These are phyloP conservation scores for Talaromyces sp. DNA, from an alignment of 2,329 filamentous ascomycete genomes.

Conservation along the genomic window DNA sequence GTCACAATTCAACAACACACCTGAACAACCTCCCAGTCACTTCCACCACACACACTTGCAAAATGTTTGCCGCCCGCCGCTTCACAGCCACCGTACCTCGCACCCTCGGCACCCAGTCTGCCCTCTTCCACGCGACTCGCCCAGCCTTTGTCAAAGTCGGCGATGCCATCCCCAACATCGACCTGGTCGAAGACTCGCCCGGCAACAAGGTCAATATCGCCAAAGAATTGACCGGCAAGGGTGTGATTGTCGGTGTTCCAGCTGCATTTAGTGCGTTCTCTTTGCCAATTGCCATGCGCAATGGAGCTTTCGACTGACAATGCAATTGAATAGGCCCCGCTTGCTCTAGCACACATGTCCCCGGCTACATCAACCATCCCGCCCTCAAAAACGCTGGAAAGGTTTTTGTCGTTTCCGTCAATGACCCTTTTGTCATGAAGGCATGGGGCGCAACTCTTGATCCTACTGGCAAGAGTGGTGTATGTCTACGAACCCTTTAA, in stretches of 20 bases:
- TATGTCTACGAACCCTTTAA: slow-evolving; percentile 47
- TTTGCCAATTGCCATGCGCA: background rate
- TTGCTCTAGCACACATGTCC: slow-evolving; percentile 71
- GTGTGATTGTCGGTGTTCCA: slow-evolving; percentile 80
- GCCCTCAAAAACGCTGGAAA: slow-evolving; percentile 75
- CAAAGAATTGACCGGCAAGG: slow-evolving; percentile 71
- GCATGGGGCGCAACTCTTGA: slow-evolving; percentile 80
- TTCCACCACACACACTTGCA: background rate
- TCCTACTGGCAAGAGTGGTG: slow-evolving; percentile 68
- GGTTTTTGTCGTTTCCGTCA: slow-evolving; percentile 88
- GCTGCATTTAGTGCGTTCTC: slow-evolving; percentile 64
- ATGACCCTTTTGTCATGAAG: slow-evolving; percentile 94
- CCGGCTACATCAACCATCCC: slow-evolving; percentile 78
- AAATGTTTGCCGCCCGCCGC: slow-evolving; percentile 40
- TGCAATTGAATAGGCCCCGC: slow-evolving; percentile 47
- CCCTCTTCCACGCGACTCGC: slow-evolving; percentile 40
- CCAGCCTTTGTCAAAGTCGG: slow-evolving; percentile 65
- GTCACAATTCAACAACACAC: background rate
- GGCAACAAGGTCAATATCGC: slow-evolving; percentile 88
- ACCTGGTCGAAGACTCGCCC: slow-evolving; percentile 80
- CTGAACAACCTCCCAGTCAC: background rate
- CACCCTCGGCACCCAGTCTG: slow-evolving; percentile 28
- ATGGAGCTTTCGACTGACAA: background rate
- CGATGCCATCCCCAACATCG: slow-evolving; percentile 72
- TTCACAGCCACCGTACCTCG: slow-evolving; percentile 32